Percentiles rank a stretch among this genome's conserved stretches.
Conservation (phyloP, 139 green algal genomes). For the Bryopsis sp. region DNA sequence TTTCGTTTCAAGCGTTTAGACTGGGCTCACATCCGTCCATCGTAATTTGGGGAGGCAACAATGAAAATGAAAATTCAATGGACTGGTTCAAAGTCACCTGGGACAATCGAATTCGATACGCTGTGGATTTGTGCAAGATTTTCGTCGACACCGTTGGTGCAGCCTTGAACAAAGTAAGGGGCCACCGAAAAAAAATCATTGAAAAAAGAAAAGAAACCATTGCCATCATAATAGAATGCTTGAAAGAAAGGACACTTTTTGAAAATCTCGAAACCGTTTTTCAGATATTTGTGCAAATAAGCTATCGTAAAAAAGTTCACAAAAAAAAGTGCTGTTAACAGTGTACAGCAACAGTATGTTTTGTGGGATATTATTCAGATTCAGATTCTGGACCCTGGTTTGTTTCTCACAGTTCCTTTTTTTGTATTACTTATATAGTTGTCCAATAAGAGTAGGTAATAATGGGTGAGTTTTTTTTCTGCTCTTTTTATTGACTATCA, state of each 20-base stretch:
- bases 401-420: too few species aligned
- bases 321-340: not conserved
- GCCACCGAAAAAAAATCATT: not conserved
- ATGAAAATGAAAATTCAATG: slow-evolving; percentile 29
- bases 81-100: slow-evolving; percentile 5
- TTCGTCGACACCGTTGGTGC: not conserved
- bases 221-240: not conserved
- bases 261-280: not conserved
- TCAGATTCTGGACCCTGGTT: too few species aligned
- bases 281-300: not conserved
- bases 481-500: slow-evolving; percentile 6
- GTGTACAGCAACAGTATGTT: too few species aligned
- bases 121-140: not conserved
- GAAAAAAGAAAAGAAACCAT: not conserved
- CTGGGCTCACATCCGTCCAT: slow-evolving; percentile 56
- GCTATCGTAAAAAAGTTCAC: not conserved
- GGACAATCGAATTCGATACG: not conserved
- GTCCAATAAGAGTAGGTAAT: not conserved
- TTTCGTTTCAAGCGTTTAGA: slow-evolving; percentile 37
- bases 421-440: not conserved
- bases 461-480: not conserved
- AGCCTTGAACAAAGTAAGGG: not conserved
- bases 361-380: too few species aligned
- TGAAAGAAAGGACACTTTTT: too few species aligned
- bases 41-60: slow-evolving; percentile 63